These are phyloP conservation scores for Talaromyces ruber DNA, from an alignment of 495 filamentous ascomycete genomes.

Conservation along the genomic window DNA sequence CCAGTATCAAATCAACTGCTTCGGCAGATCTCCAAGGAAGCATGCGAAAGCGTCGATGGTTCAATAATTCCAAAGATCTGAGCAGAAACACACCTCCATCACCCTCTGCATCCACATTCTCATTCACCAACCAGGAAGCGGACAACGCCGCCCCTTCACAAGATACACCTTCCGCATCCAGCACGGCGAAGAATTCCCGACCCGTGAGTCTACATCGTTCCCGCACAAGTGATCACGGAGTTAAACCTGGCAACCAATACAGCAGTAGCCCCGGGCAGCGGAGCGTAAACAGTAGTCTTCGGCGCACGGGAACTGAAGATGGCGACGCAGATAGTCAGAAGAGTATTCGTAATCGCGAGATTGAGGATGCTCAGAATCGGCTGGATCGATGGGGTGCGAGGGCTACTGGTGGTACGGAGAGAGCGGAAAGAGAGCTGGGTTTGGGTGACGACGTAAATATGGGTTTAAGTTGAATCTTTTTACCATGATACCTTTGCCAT, in stretches of 20 bases:
- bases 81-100: slow-evolving; percentile 20
- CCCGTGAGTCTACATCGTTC: slow-evolving; percentile 27
- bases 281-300: slow-evolving; percentile 17
- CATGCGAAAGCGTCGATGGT: slow-evolving; percentile 33
- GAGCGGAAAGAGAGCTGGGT: slow-evolving; percentile 37
- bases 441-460: slow-evolving; percentile 46
- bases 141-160: not conserved
- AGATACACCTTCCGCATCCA: not conserved
- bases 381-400: slow-evolving; percentile 33
- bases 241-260: slow-evolving; percentile 11
- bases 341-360: slow-evolving; percentile 37
- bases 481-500: not conserved
- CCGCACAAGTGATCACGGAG: slow-evolving; percentile 15
- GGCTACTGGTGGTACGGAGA: slow-evolving; percentile 30
- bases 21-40: slow-evolving; percentile 21
- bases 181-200: slow-evolving; percentile 15
- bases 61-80: slow-evolving; percentile 29
- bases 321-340: slow-evolving; percentile 31
- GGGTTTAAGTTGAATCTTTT: slow-evolving; percentile 37
- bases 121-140: slow-evolving; percentile 9
- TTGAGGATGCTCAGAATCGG: slow-evolving; percentile 41
- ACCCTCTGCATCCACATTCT: slow-evolving; percentile 12
- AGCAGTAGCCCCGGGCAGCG: slow-evolving; percentile 23
- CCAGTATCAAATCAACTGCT: slow-evolving; percentile 21
- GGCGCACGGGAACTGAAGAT: slow-evolving; percentile 16